Percentiles rank a stretch among this genome's conserved stretches.
These are phyloP conservation scores for Balakata baccata DNA, from an alignment of 345 rosid species.

Conservation along the genomic window DNA sequence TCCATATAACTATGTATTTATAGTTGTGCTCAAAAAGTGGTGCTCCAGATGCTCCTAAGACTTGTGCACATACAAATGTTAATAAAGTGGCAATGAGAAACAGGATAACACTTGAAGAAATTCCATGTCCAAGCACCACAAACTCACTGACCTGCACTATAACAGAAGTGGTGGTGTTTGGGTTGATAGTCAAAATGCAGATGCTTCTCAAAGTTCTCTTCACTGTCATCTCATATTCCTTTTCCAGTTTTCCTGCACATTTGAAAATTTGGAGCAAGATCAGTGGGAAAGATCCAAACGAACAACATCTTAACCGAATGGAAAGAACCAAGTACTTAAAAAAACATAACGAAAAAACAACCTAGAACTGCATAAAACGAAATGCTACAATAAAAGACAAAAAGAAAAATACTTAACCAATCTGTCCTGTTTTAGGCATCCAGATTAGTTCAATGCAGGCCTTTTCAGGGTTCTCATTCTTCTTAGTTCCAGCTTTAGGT, in stretches of 20 bases:
- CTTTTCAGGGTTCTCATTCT: conserved; percentile 86
- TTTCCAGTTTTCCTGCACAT: conserved; percentile 63
- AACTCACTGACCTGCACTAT: conserved; percentile 57
- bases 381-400: neutral
- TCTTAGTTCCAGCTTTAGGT: conserved; percentile 86
- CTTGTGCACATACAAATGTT: neutral
- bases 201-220: conserved; percentile 83
- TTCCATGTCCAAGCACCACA: neutral
- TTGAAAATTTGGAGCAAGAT: conserved; percentile 9
- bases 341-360: neutral
- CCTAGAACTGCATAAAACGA: neutral
- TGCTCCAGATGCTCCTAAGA: too few relatives aligned
- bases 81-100: neutral
- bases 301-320: neutral
- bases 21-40: too few relatives aligned
- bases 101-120: neutral
- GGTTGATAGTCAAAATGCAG: conserved; percentile 70
- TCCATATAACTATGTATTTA: neutral
- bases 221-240: conserved; percentile 75
- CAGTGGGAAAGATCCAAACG: neutral
- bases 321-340: neutral
- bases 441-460: conserved; percentile 87
- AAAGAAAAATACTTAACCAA: conserved; percentile 36
- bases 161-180: conserved; percentile 82
- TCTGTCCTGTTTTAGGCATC: conserved; percentile 91